Percentiles rank a stretch among this genome's conserved stretches.
These are phyloP conservation scores for Dictyostelium intermedium DNA, from an alignment of 78 protist genomes.

Conservation along the genomic window DNA sequence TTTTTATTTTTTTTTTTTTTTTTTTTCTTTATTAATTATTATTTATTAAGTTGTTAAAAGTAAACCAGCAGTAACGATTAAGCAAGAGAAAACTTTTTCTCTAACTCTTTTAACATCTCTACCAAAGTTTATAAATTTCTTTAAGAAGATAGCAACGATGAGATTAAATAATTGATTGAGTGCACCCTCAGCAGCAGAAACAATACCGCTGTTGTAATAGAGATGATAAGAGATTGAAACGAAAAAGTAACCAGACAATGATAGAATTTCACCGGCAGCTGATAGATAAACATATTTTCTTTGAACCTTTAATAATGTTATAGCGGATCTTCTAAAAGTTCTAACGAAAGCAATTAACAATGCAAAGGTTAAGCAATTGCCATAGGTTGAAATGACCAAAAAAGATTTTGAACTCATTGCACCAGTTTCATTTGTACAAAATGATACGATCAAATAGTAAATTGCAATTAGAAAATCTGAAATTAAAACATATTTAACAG, in stretches of 20 bases:
- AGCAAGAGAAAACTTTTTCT: constrained; percentile 51
- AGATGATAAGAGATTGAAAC: constrained; percentile 68
- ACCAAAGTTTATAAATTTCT: constrained; percentile 46
- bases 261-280: constrained; percentile 23
- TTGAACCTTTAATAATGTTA: background rate
- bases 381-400: constrained; percentile 46
- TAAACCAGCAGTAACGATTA: constrained; percentile 44
- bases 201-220: constrained; percentile 65
- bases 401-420: constrained; percentile 31
- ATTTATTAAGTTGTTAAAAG: constrained; percentile 20
- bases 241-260: constrained; percentile 44
- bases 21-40: background rate
- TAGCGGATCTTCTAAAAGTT: background rate
- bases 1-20: background rate
- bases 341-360: background rate
- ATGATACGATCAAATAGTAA: constrained; percentile 46
- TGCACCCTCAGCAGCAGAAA: constrained; percentile 60
- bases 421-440: constrained; percentile 60
- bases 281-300: constrained; percentile 19
- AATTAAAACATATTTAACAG: constrained; percentile 22
- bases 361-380: constrained; percentile 22
- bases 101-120: constrained; percentile 60
- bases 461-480: constrained; percentile 47
- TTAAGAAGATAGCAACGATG: constrained; percentile 27
- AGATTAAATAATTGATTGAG: constrained; percentile 61